Evolutionary conservation across 352 stramenopile species (phyloP).

Genomic region (Globisporangium nodosum): DNA sequence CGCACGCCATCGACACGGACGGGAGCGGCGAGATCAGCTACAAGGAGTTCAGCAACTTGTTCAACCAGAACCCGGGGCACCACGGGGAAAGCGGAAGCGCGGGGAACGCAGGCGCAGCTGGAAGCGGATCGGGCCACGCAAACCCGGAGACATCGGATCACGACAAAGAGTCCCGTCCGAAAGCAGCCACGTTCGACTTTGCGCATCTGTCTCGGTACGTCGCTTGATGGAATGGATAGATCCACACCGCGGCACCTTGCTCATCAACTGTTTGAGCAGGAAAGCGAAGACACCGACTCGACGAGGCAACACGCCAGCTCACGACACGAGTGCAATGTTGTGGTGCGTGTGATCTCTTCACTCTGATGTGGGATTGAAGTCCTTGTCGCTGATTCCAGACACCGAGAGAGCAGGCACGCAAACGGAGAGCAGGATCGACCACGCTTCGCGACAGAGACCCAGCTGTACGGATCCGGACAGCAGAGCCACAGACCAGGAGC

Average conservation of each 20-base stretch:
- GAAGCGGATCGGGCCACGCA: neutral
- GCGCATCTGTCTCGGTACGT: slow-evolving; percentile 32
- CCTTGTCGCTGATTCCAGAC: neutral
- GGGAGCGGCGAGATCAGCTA: slow-evolving; percentile 55
- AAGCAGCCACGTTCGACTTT: slow-evolving; percentile 34
- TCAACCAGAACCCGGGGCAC: slow-evolving; percentile 8
- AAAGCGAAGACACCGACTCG: slow-evolving; percentile 32
- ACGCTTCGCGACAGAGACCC: slow-evolving; percentile 35
- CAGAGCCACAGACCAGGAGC: slow-evolving; percentile 1
- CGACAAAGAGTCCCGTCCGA: slow-evolving; percentile 8
- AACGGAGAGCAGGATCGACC: slow-evolving; percentile 2
- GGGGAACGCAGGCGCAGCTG: neutral
- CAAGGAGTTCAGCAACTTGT: slow-evolving; percentile 45
- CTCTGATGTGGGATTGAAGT: neutral
- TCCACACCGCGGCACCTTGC: neutral
- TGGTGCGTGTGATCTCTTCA: slow-evolving; percentile 10
- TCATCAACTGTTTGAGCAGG: slow-evolving; percentile 9
- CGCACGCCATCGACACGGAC: slow-evolving; percentile 31
- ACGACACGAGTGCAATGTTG: slow-evolving; percentile 31
- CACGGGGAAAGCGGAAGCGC: neutral
- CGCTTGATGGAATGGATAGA: too few species aligned
- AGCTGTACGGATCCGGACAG: slow-evolving; percentile 30
- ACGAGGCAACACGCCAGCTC: slow-evolving; percentile 26
- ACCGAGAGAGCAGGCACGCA: neutral
- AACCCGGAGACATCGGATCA: neutral